These are phyloP conservation scores for Pseudogymnoascus sp. DNA, from an alignment of 2,329 filamentous ascomycete genomes.

Conservation along the genomic window DNA sequence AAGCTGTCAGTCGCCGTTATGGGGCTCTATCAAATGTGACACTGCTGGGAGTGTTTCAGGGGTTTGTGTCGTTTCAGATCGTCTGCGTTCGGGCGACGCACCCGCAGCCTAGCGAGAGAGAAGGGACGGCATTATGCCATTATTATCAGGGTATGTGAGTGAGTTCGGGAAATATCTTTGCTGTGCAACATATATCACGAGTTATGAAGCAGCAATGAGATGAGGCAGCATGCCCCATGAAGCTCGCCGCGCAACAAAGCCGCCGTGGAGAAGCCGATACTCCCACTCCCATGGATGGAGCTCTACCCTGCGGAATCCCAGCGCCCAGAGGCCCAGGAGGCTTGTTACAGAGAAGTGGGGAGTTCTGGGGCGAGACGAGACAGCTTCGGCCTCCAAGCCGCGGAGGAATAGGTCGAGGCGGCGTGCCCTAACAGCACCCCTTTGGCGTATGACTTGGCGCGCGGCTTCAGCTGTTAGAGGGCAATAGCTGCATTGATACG, in stretches of 20 bases:
- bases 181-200: not conserved
- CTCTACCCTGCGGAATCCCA: not conserved
- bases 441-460: not conserved
- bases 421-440: not conserved
- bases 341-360: slow-evolving; percentile 6
- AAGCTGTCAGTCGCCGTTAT: not conserved
- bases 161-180: not conserved
- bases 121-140: slow-evolving; percentile 1
- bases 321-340: slow-evolving; percentile 2
- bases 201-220: not conserved
- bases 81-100: not conserved
- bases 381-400: not conserved
- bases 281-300: not conserved
- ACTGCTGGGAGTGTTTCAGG: not conserved
- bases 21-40: not conserved
- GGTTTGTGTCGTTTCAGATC: slow-evolving; percentile 2
- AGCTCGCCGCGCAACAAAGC: not conserved
- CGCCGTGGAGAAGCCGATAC: not conserved
- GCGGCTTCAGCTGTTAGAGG: not conserved
- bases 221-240: not conserved
- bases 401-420: not conserved
- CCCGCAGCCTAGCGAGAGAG: not conserved
- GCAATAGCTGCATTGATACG: not conserved
- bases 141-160: not conserved
- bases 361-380: not conserved